Base-by-base conservation (phyloP, 2,329 filamentous ascomycete species). In the Zymoseptoria tritici region DNA sequence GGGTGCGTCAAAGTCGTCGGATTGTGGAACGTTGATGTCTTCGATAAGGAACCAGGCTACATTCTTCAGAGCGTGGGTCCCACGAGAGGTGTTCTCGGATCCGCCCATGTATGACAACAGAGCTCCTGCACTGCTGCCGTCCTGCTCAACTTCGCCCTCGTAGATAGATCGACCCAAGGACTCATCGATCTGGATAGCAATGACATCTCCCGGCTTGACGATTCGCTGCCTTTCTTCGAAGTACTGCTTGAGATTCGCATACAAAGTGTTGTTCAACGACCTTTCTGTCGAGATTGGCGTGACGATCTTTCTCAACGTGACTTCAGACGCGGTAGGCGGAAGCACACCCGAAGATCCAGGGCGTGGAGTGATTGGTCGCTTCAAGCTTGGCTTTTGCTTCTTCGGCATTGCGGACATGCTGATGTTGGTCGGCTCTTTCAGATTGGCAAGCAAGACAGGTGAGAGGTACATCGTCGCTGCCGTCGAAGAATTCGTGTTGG, bases 31-130 rank as follows among this genome's bases (percentile, higher is more conserved):
- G 52, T 77, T 76, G 36, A 95, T 86, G 60, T 90, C 88, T 49
- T 88, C 88, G 49, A 99, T 88, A 64, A 87, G 90, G 79, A 97
- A 97, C 94, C 94, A 99, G 7, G 90, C 92, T 20, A 96, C 89
- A 29, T 75, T 69, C 9, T 60, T 64, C 31, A 59, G 54, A n/a
- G 52, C 53, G 21, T 56, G 31, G 21, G 52, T 52, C 31, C 93
- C 85, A 53, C 86, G 84, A 2, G 82, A 79, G 9, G 82, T 83
- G 57, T 59, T 56, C 16, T 62, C 31, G 24, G 54, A 54, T 11
- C 36, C 36, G 29, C 58, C 62, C 54, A 67, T 42, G n/a, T 69
- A 65, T 21, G 67, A 65, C 11, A 72, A 60, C 24, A 71, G 56
- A 83, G 82, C 84, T 64, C 54, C 68, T 52, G 22, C 67, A 31